A percentile compares a stretch with the other conserved stretches of the same genome.
These are phyloP conservation scores for Stylosanthes scabra DNA, from an alignment of 331 rosid genomes.

Conservation along the genomic window DNA sequence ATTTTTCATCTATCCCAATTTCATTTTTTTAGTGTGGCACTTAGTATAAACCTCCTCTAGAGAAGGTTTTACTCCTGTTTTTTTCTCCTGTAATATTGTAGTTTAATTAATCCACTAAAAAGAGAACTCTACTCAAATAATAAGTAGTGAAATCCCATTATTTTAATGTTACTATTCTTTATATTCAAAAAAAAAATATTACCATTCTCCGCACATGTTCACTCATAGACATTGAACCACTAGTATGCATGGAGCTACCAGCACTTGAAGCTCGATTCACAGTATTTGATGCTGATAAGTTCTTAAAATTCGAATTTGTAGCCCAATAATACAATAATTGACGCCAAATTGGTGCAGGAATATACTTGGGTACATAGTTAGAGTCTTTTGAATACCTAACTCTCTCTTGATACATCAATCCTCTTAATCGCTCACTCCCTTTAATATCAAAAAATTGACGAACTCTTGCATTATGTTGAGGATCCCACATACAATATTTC, in stretches of 20 bases:
- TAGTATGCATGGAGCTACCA: not conserved
- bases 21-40: not conserved
- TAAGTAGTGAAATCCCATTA: not conserved
- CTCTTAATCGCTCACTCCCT: too few relatives aligned
- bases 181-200: too few relatives aligned
- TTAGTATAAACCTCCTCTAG: not conserved
- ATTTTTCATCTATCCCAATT: not conserved
- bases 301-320: not conserved
- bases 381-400: too few relatives aligned
- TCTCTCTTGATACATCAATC: too few relatives aligned
- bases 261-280: not conserved
- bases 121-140: not conserved
- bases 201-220: constrained; percentile 10
- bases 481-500: too few relatives aligned
- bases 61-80: not conserved
- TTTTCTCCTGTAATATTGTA: not conserved
- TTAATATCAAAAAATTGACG: too few relatives aligned
- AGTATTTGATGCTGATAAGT: not conserved
- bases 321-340: constrained; percentile 9
- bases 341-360: not conserved
- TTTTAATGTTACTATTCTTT: not conserved
- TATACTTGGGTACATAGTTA: not conserved
- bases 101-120: not conserved
- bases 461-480: too few relatives aligned
- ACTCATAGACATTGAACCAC: constrained; percentile 17